Evolutionary conservation across 2,329 filamentous ascomycete species (phyloP).

Genomic region (Cordyceps cateniannulata): DNA sequence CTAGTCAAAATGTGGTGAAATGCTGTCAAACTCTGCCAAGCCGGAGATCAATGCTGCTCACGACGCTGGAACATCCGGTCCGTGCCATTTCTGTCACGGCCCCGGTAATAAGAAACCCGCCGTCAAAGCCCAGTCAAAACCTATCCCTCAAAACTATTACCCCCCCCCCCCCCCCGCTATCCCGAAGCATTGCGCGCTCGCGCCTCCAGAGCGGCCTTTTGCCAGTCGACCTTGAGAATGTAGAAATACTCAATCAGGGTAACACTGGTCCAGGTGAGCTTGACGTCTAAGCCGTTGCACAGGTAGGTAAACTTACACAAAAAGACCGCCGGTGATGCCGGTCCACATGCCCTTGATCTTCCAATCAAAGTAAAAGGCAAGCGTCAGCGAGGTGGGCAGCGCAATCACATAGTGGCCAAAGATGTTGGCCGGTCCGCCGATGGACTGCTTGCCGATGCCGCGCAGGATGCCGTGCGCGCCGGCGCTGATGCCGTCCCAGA

Average conservation of each 20-base stretch:
- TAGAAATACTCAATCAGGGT: conserved; percentile 48
- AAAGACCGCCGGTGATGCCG: conserved; percentile 67
- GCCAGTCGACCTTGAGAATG: conserved; percentile 45
- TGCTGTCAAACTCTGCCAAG: neutral
- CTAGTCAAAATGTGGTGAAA: too few relatives aligned
- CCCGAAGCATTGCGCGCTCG: conserved; percentile 42
- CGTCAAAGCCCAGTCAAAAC: neutral
- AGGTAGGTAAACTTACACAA: conserved; percentile 15
- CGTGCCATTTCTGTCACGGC: too few relatives aligned
- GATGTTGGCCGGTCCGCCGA: conserved; percentile 84
- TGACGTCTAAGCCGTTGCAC: neutral
- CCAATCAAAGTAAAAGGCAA: conserved; percentile 73
- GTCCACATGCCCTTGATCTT: conserved; percentile 75
- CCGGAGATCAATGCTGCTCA: too few relatives aligned
- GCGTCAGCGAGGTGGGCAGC: conserved; percentile 73
- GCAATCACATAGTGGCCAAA: conserved; percentile 82
- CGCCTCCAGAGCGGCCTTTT: conserved; percentile 46
- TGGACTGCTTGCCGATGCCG: conserved; percentile 79
- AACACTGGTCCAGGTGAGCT: conserved; percentile 30
- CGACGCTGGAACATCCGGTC: too few relatives aligned
- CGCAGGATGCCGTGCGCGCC: conserved; percentile 80
- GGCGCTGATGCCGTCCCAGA: conserved; percentile 76
- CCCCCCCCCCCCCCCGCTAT: too few relatives aligned
- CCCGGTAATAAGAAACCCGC: too few relatives aligned
- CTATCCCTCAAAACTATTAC: too few relatives aligned